Conservation (phyloP, 116 monocot species). For the Iris pallida region DNA sequence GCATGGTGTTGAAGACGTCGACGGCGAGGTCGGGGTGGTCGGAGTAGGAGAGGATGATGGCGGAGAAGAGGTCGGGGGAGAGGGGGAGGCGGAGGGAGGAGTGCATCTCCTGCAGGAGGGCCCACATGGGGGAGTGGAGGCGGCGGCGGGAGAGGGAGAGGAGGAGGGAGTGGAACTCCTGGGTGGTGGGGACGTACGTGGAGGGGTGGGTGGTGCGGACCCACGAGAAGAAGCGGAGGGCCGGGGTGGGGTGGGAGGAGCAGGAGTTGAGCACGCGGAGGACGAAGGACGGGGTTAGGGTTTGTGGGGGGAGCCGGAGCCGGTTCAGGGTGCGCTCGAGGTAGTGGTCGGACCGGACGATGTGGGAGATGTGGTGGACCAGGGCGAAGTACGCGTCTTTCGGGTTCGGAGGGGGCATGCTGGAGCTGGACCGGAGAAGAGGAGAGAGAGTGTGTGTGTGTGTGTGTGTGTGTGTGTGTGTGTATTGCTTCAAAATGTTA, state of each 20-base stretch:
- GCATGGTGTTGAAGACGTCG: constrained; percentile 77
- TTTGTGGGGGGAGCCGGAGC: constrained; percentile 47
- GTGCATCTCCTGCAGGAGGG: constrained; percentile 50
- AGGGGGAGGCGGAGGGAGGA: constrained; percentile 53
- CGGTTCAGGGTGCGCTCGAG: constrained; percentile 89
- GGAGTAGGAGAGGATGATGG: constrained; percentile 63
- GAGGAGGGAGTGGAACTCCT: constrained; percentile 71
- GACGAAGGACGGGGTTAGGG: constrained; percentile 67
- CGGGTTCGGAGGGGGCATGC: background rate
- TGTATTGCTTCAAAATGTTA: no score
- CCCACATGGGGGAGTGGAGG: constrained; percentile 62
- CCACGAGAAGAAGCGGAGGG: constrained; percentile 92
- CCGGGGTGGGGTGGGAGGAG: constrained; percentile 38
- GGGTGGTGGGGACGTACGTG: constrained; percentile 42
- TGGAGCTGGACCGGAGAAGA: background rate
- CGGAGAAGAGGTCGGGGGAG: constrained; percentile 45
- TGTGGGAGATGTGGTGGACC: constrained; percentile 73
- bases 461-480: no score
- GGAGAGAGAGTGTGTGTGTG: no score
- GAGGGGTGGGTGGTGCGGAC: constrained; percentile 33
- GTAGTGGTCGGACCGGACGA: constrained; percentile 83
- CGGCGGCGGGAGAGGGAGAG: constrained; percentile 45
- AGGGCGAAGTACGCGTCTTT: constrained; percentile 83
- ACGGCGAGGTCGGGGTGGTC: constrained; percentile 57
- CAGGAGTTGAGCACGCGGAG: constrained; percentile 69